A percentile compares a stretch with the other conserved stretches of the same genome.
These are phyloP conservation scores for Termitomyces eurrhizus DNA, from an alignment of 768 basidiomycete genomes.

Conservation along the genomic window DNA sequence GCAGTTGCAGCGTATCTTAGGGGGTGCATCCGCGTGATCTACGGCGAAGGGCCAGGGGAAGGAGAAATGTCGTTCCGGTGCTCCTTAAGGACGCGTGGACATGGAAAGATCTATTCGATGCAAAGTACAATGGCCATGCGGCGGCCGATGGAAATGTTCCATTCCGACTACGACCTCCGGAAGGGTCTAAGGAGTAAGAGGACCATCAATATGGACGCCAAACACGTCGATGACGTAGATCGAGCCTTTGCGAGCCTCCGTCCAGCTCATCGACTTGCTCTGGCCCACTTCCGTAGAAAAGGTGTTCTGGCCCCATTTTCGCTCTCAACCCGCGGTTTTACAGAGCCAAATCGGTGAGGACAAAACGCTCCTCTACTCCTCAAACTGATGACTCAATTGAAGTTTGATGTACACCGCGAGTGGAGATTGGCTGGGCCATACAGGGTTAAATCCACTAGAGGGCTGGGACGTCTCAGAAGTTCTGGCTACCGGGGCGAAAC, in stretches of 20 bases:
- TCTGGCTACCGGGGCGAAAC: slow-evolving; percentile 30
- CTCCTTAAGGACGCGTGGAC: slow-evolving; percentile 29
- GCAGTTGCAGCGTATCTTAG: slow-evolving; percentile 31
- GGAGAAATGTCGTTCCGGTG: slow-evolving; percentile 33
- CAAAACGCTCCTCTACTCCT: not conserved
- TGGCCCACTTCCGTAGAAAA: slow-evolving; percentile 33
- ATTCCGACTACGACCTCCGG: slow-evolving; percentile 20
- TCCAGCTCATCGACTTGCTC: slow-evolving; percentile 36
- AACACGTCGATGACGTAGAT: slow-evolving; percentile 38
- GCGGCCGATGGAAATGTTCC: slow-evolving; percentile 35
- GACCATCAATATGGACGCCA: slow-evolving; percentile 30
- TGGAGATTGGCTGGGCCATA: slow-evolving; percentile 41
- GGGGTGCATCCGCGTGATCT: slow-evolving; percentile 32
- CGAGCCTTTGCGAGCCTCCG: slow-evolving; percentile 33
- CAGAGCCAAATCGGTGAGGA: slow-evolving; percentile 35
- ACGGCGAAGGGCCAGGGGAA: slow-evolving; percentile 26
- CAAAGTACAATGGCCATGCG: slow-evolving; percentile 34
- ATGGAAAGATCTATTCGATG: slow-evolving; percentile 31
- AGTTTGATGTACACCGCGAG: slow-evolving; percentile 42
- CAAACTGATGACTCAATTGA: not conserved
- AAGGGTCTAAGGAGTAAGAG: slow-evolving; percentile 26
- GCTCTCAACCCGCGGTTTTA: slow-evolving; percentile 28
- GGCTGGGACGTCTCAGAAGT: slow-evolving; percentile 48
- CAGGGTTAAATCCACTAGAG: slow-evolving; percentile 39
- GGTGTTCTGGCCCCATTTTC: slow-evolving; percentile 37